Base-by-base conservation (phyloP, 2,329 filamentous ascomycete species). In the Myotisia sp. region DNA sequence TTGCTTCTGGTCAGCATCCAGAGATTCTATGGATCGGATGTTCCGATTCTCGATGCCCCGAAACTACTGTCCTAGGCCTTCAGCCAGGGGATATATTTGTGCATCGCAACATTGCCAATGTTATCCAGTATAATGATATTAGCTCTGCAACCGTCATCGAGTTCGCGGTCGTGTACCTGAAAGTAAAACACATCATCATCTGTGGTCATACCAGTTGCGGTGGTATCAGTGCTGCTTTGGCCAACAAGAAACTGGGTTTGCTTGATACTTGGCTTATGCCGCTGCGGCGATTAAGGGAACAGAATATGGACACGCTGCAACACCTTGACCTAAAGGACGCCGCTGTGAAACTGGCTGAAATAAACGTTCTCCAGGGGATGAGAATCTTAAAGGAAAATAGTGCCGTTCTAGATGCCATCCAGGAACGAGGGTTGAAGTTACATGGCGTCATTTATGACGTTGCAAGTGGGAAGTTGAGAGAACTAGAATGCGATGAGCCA, bases 81-180 rank as follows among this genome's bases (percentile, higher is more conserved):
- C 69, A 82, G 49, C 81, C 83, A 3, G 83, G 84, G 39, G 82
- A 92, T 48, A 76, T 92, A 45, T 92, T 92, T 55, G 79, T 84
- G 34, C 83, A 92, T 65, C 79, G 84, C 53, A 92, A 92, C 64
- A 86, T 92, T 54, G 83, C 81, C 58, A 92, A 92, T 63, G 73
- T 87, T 50, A 62, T 92, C 42, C 74, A 75, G 37, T 64, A 75
- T 13, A 75, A 74, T 47, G 84, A 92, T 54, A 70, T 87, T 54
- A 82, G 74, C 60, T 75, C 76, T 21, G 68, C 74, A 7, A 71
- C 74, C 36, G 82, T 87, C 29, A 76, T 92, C 51, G 77, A 87
- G 52, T 92, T 78, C 53, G 79, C 82, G 27, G 80, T 92, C 39
- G 63, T 60, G 37, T 67, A 80, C 52, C 63, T 92, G 22, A 73